Evolutionary conservation across 2,329 filamentous ascomycete genomes (phyloP).

Genomic region (Colletotrichum eleusines): DNA sequence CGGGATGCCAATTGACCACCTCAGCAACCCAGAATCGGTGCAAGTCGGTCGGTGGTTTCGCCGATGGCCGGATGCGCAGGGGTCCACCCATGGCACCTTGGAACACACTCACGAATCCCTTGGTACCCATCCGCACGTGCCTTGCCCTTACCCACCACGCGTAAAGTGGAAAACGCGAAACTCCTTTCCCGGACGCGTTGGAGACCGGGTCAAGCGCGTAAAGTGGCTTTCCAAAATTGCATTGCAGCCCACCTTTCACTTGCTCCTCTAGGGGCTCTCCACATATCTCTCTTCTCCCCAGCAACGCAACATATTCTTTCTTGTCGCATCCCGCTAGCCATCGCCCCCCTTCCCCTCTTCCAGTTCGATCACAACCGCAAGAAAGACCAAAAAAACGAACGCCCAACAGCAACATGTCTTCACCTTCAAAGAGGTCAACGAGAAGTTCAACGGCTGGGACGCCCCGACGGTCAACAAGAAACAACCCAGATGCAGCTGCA

Average conservation of each 20-base stretch:
- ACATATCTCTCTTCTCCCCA: conserved; percentile 38
- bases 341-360: conserved; percentile 21
- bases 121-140: conserved; percentile 24
- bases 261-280: conserved; percentile 37
- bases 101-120: too few species aligned
- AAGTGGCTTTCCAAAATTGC: conserved; percentile 38
- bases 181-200: conserved; percentile 36
- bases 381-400: neutral
- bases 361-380: conserved; percentile 34
- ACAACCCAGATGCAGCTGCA: conserved; percentile 48
- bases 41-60: conserved; percentile 42
- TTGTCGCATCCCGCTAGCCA: conserved; percentile 43
- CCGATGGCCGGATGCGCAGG: conserved; percentile 34
- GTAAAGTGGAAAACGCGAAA: conserved; percentile 44
- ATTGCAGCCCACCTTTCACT: conserved; percentile 38
- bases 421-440: conserved; percentile 59
- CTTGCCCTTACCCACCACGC: conserved; percentile 17
- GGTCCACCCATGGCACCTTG: conserved; percentile 8
- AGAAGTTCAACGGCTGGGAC: conserved; percentile 64
- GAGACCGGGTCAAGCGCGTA: conserved; percentile 22
- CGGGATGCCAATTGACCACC: conserved; percentile 40
- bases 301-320: conserved; percentile 43
- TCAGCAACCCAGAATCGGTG: conserved; percentile 34
- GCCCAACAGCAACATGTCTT: conserved; percentile 53
- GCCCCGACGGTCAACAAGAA: conserved; percentile 53